Base-by-base conservation (phyloP, 2,329 filamentous ascomycete species). In the Cytospora chrysosperma region DNA sequence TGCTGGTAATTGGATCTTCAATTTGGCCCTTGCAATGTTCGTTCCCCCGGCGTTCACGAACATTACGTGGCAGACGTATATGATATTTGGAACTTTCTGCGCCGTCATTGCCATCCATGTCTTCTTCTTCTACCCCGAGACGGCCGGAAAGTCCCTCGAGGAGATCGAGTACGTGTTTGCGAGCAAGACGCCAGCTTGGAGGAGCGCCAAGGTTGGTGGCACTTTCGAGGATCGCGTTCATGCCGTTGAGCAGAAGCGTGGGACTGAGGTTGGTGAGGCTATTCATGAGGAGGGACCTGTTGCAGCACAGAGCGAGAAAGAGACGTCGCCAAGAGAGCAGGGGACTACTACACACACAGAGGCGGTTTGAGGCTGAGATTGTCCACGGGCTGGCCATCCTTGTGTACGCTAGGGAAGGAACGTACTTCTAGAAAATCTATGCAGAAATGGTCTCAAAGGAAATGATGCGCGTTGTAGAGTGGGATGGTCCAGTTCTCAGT, bases 101-200 rank as follows among this genome's bases (percentile, higher is more conserved):
- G 74, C 75, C n/a, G 68, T 73, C 43, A 82, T 82, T 73, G 80
- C 82, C 61, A 69, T 81, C 59, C 81, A 84, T 68, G 78, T 80
- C 30, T 80, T 81, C 70, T 85, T 86, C 68, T 68, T 80, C 56
- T 86, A 85, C 73, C 83, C 83, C 0, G 83, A 86, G 72, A 86
- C 83, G 0, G 77, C 78, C 27, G 80, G 81, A 59, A 84, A 84
- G 74, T 80, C 80, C 0, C 76, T 85, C 1, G 83, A 86, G 66
- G 82, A 85, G 66, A 78, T 82, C 2, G 79, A 81, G 56, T 73
- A 73, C 49, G 80, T 83, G 60, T 84, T 84, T 61, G 77, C 79
- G 58, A 72, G 52, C 54, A 64, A 64, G 61, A 52, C 59, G 4
- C 64, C 64, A 9, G 61, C 64, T 3, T 67, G 64, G 64, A 43